Percentiles rank a stretch among this genome's conserved stretches.
Conservation (phyloP, 2,329 filamentous ascomycete species). For the Dothidotthia symphoricarpi region DNA sequence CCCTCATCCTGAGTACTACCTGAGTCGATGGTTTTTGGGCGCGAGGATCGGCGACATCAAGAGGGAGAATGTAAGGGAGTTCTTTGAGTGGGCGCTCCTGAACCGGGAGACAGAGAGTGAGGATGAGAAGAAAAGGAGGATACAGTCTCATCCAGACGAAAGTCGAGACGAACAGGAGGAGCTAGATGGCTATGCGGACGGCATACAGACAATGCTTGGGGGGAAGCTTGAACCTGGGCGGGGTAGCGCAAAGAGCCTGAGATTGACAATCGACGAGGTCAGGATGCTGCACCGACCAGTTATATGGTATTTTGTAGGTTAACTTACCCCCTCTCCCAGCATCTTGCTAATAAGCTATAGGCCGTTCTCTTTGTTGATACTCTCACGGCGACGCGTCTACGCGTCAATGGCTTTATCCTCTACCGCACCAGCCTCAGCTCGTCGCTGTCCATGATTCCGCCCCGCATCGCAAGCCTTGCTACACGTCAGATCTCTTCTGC, state of each 20-base stretch:
- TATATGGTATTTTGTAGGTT: slow-evolving; percentile 61
- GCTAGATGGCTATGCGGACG: slow-evolving; percentile 55
- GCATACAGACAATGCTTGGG: slow-evolving; percentile 56
- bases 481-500: slow-evolving; percentile 51
- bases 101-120: slow-evolving; percentile 49
- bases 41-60: slow-evolving; percentile 58
- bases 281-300: slow-evolving; percentile 61
- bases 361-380: slow-evolving; percentile 55
- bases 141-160: slow-evolving; percentile 16
- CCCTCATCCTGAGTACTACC: slow-evolving; percentile 55
- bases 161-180: slow-evolving; percentile 46
- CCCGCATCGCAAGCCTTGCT: slow-evolving; percentile 54
- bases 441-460: slow-evolving; percentile 57
- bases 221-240: slow-evolving; percentile 54
- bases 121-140: slow-evolving; percentile 13
- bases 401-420: slow-evolving; percentile 53
- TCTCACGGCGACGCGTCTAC: slow-evolving; percentile 44
- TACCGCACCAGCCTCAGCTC: slow-evolving; percentile 47
- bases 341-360: slow-evolving; percentile 21
- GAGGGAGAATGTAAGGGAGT: slow-evolving; percentile 67
- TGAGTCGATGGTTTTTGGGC: slow-evolving; percentile 66
- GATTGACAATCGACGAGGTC: slow-evolving; percentile 66
- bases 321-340: background rate
- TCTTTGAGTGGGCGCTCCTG: slow-evolving; percentile 67
- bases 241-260: slow-evolving; percentile 57